Evolutionary conservation across 2,329 filamentous ascomycete species (phyloP).

Genomic region (Coleophoma cylindrospora): DNA sequence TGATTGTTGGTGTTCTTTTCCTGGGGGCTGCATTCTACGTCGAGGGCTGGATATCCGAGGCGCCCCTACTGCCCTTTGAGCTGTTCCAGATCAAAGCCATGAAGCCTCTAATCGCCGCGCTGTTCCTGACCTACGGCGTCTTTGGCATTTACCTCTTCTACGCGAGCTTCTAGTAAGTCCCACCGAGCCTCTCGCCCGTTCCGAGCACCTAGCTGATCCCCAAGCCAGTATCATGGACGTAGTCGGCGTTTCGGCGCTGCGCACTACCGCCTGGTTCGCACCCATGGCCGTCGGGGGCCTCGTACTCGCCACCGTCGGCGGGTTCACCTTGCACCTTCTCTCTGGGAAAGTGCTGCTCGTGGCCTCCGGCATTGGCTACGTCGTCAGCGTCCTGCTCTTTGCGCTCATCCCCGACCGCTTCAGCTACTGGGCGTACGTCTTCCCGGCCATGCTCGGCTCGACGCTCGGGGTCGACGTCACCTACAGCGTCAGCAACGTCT

Average conservation of each 20-base stretch:
- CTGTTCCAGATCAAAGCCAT: constrained; percentile 65
- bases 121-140: constrained; percentile 62
- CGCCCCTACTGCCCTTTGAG: constrained; percentile 63
- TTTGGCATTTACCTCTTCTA: constrained; percentile 66
- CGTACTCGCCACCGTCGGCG: constrained; percentile 53
- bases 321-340: constrained; percentile 45
- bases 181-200: background rate
- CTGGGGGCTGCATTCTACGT: constrained; percentile 59
- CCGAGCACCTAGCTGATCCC: background rate
- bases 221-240: constrained; percentile 27
- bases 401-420: constrained; percentile 42
- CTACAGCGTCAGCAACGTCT: constrained; percentile 68
- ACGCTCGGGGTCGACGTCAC: constrained; percentile 69
- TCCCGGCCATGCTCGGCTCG: constrained; percentile 59
- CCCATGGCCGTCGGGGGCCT: constrained; percentile 62
- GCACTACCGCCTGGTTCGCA: constrained; percentile 60
- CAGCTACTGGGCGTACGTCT: constrained; percentile 60
- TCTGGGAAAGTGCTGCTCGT: constrained; percentile 43
- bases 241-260: constrained; percentile 41
- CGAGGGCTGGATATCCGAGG: constrained; percentile 63
- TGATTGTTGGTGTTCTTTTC: constrained; percentile 55
- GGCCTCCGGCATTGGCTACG: constrained; percentile 42
- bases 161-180: constrained; percentile 40
- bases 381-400: constrained; percentile 43
- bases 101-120: constrained; percentile 51